Evolutionary conservation across 1,284 basidiomycete genomes (phyloP), one percentile per base, ranked within the genome.

Genomic region (Trametes sp.): DNA sequence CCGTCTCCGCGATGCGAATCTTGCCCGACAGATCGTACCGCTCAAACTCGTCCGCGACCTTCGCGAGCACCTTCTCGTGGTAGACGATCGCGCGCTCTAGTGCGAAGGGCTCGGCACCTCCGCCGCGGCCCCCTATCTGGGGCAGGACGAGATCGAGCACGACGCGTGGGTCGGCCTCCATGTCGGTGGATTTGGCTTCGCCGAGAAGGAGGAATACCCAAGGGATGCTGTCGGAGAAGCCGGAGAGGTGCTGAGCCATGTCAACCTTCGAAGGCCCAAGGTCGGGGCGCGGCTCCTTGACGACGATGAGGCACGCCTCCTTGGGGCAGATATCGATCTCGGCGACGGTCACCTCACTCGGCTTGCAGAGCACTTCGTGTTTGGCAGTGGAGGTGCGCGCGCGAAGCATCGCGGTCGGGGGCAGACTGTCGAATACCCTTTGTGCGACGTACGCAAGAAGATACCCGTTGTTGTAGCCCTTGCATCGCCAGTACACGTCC

Each of bases 401-500:
- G 19, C 59, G 66, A 16, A 70, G 59, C 9, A 28, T 54, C 4
- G 69, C 63, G 6, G 69, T 62, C n/a, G 61, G 45, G 16, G 70
- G 70, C n/a, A 72, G 67, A 33, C 59, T 49, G 36, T 65, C 65
- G 53, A 70, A 61, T 46, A 70, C 63, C 23, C 52, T 62, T 49
- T 69, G 69, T 16, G 69, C 70, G 53, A 52, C 66, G 41, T 70
- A 70, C 2, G 62, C 60, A 51, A 70, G 65, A 28, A 69, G 28
- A 53, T 65, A 69, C 10, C 65, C 69, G 38, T 31, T 65, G 61
- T 71, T 57, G 67, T 44, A 70, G 6, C 49, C 58, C 63, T 72
- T 68, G 66, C 70, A 72, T n/a, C 65, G 65, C 69, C 69, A 70
- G 63, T 54, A 70, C 2, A 61, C 62, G 60, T 66, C 61, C 55